Percentiles rank a stretch among this genome's conserved stretches.
Conservation (phyloP, 1,284 basidiomycete species). For the Boletus sp. region DNA sequence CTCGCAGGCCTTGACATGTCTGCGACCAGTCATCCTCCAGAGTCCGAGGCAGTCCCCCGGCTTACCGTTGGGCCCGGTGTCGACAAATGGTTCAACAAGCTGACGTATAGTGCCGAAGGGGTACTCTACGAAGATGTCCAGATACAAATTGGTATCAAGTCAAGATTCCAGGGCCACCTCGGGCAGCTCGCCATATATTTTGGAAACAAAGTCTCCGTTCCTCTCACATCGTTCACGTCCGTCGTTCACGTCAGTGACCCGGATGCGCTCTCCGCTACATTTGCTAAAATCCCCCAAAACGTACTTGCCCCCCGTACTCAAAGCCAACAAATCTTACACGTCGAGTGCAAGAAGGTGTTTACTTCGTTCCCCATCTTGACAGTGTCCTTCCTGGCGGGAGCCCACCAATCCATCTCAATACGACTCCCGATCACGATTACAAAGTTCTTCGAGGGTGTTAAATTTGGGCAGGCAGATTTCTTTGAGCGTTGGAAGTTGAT, state of each 20-base stretch:
- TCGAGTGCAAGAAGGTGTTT: constrained; percentile 93
- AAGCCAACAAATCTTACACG: constrained; percentile 88
- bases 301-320: constrained; percentile 83
- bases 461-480: constrained; percentile 81
- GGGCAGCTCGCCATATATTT: constrained; percentile 94
- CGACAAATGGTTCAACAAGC: constrained; percentile 88
- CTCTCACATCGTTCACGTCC: constrained; percentile 88
- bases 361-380: constrained; percentile 76
- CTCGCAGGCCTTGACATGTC: constrained; percentile 67
- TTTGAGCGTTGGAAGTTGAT: constrained; percentile 99
- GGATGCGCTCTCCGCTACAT: constrained; percentile 74
- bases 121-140: constrained; percentile 96
- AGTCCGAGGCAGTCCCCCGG: constrained; percentile 41
- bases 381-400: constrained; percentile 90
- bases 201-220: constrained; percentile 90
- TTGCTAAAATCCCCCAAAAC: constrained; percentile 87
- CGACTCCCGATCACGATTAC: constrained; percentile 85
- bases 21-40: constrained; percentile 14
- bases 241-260: constrained; percentile 73
- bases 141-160: constrained; percentile 95
- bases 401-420: constrained; percentile 83
- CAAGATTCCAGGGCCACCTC: constrained; percentile 89
- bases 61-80: constrained; percentile 68
- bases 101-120: constrained; percentile 81
- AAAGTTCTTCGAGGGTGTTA: constrained; percentile 94